Percentiles rank a stretch among this genome's conserved stretches.
Evolutionary conservation across 176 grass and related monocot genomes (phyloP).

Genomic region (Carex scoparia): DNA sequence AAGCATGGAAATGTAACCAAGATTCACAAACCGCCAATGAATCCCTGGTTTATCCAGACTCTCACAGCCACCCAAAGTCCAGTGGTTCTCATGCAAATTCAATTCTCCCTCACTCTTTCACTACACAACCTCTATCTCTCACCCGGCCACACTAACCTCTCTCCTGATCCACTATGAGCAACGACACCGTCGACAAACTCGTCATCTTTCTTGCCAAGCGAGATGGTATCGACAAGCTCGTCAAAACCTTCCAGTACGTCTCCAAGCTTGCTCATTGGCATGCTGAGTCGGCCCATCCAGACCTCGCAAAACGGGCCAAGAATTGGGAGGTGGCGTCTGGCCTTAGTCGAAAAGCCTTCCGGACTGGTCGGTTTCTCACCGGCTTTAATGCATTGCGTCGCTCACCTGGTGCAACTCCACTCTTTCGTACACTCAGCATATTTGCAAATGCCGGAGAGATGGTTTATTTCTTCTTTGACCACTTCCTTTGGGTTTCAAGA

Average conservation of each 20-base stretch:
- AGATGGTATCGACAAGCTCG: slow-evolving; percentile 98
- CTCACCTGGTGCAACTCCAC: slow-evolving; percentile 26
- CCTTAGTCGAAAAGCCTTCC: slow-evolving; percentile 94
- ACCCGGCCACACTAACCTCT: neutral
- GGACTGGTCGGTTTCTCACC: slow-evolving; percentile 70
- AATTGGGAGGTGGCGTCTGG: slow-evolving; percentile 86
- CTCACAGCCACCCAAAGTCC: slow-evolving; percentile 9
- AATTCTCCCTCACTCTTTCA: neutral
- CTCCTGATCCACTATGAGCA: slow-evolving; percentile 33
- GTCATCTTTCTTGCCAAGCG: slow-evolving; percentile 97
- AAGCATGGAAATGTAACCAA: neutral
- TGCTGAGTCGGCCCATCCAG: slow-evolving; percentile 38
- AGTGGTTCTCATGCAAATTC: slow-evolving; percentile 25
- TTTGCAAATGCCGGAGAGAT: slow-evolving; percentile 97
- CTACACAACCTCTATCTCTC: neutral
- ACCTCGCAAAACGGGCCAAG: slow-evolving; percentile 63
- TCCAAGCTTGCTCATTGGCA: slow-evolving; percentile 87
- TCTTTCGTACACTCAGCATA: slow-evolving; percentile 51
- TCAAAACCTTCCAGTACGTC: slow-evolving; percentile 99
- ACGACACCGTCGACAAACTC: slow-evolving; percentile 91
- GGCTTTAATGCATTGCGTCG: slow-evolving; percentile 73
- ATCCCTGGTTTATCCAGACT: slow-evolving; percentile 1
- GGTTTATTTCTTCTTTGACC: slow-evolving; percentile 99
- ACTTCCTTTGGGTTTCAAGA: slow-evolving; percentile 83
- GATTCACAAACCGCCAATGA: slow-evolving; percentile 9